Evolutionary conservation across 139 green algal genomes (phyloP).

Genomic region (Chlamydomonas urium): DNA sequence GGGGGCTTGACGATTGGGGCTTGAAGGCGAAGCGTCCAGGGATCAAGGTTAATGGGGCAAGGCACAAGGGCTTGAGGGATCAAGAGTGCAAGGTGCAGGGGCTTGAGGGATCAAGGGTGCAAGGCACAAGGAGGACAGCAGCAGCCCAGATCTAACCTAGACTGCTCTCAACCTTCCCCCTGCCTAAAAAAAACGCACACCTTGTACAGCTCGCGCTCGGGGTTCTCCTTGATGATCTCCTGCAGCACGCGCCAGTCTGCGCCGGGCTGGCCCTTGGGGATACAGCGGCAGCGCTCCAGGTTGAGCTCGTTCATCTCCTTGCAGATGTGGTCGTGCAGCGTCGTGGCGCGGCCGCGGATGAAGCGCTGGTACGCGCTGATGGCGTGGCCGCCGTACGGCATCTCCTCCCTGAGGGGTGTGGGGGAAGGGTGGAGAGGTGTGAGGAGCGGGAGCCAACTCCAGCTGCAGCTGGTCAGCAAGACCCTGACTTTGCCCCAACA

Average conservation of each 20-base stretch:
- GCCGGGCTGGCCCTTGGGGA: conserved; percentile 86
- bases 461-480: too few relatives aligned
- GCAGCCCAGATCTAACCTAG: too few relatives aligned
- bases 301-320: conserved; percentile 93
- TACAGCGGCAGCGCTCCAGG: conserved; percentile 87
- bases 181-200: conserved; percentile 23
- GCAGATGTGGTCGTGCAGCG: conserved; percentile 38
- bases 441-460: too few relatives aligned
- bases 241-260: conserved; percentile 91
- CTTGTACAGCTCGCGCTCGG: conserved; percentile 62
- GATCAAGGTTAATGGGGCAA: too few relatives aligned
- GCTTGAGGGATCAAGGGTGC: too few relatives aligned
- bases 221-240: conserved; percentile 68
- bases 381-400: conserved; percentile 50
- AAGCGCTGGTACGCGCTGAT: conserved; percentile 73
- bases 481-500: too few relatives aligned
- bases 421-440: background rate
- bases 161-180: background rate
- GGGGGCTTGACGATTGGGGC: too few relatives aligned
- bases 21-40: too few relatives aligned
- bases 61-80: too few relatives aligned
- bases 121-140: too few relatives aligned
- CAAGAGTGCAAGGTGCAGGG: too few relatives aligned
- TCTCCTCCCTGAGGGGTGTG: conserved; percentile 32
- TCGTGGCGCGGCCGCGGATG: conserved; percentile 54